Percentiles rank a stretch among this genome's conserved stretches.
These are phyloP conservation scores for Aureobasidium namibiae DNA, from an alignment of 2,329 filamentous ascomycete species.

Conservation along the genomic window DNA sequence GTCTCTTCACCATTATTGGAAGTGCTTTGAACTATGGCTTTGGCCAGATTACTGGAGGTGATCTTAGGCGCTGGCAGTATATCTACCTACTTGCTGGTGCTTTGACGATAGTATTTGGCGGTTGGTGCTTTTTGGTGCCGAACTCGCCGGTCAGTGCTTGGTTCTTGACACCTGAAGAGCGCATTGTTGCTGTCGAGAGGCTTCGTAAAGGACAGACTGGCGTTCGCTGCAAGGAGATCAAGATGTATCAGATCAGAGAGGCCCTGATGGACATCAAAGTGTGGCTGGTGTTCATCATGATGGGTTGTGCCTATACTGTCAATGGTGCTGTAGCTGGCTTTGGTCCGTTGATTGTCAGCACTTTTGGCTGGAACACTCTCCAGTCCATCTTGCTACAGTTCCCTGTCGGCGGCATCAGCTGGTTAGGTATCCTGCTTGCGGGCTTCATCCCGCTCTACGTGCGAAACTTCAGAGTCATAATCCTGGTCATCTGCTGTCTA, in stretches of 20 bases:
- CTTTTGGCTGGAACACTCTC: conserved; percentile 57
- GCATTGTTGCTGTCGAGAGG: conserved; percentile 28
- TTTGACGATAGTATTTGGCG: conserved; percentile 24
- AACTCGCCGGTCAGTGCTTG: conserved; percentile 29
- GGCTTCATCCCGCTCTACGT: conserved; percentile 56
- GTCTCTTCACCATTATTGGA: conserved; percentile 22
- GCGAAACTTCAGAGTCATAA: conserved; percentile 55
- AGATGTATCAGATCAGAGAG: conserved; percentile 20
- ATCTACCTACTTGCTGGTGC: conserved; percentile 26
- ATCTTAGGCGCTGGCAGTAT: conserved; percentile 33
- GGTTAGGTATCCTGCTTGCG: conserved; percentile 56
- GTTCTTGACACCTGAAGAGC: conserved; percentile 28
- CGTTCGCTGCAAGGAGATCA: conserved; percentile 25
- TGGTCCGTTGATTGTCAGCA: conserved; percentile 62
- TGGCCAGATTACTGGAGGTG: conserved; percentile 28
- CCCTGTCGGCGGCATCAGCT: conserved; percentile 61
- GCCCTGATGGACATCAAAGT: conserved; percentile 20
- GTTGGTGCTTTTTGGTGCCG: conserved; percentile 26
- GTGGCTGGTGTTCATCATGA: conserved; percentile 21
- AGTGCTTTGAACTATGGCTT: conserved; percentile 22
- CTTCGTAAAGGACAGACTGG: conserved; percentile 30
- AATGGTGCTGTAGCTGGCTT: conserved; percentile 66
- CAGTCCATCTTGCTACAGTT: conserved; percentile 67
- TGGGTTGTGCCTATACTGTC: conserved; percentile 59
- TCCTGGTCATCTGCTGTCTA: conserved; percentile 59